Evolutionary conservation across 192 early-diverging fungal genomes (phyloP), one percentile per base, ranked within the genome.

Genomic region (Coemansia sp.): DNA sequence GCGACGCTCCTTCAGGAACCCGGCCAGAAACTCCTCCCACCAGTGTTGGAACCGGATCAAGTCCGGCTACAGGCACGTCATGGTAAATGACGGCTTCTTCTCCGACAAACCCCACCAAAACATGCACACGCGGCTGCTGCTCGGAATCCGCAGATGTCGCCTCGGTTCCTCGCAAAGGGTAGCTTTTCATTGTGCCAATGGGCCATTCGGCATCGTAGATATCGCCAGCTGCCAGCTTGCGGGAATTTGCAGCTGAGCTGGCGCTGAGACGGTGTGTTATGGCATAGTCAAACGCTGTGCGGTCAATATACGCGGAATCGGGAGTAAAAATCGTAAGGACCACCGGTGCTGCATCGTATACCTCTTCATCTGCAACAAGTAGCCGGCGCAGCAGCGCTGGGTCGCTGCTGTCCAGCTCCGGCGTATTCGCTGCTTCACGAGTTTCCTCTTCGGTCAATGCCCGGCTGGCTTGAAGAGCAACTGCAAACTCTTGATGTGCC

Each of bases 41-140:
- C 18, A 78, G 64, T 28, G 68, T 78, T 16, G 74, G 64, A n/a
- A 68, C 74, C 3, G 74, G 74, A 21, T 78, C 74, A 23, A 78
- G 74, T 35, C 74, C 74, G 0, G 68, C 68, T 26, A 68, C 60
- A 0, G 60, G 50, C 21, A 71, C 74, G 52, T 78, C 74, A 55
- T 71, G 74, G 57, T 78, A 78, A 13, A 78, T 59, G 11, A 78
- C 54, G 10, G 68, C 74, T 18, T 78, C 74, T 41, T 78, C 74
- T 35, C 74, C 64, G 0, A 78, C 68, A 63, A 78, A 78, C 18
- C 68, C 68, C 4, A 78, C 46, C 44, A 78, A 54, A 40, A 49
- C 74, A 36, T 78, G 74, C n/a, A 78, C 57, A 4, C 68, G 55
- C 8, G 72, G 71, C 45, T 13, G 28, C 31, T 47, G 30, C n/a